Percentiles rank a stretch among this genome's conserved stretches.
Evolutionary conservation across 306 rosid genomes (phyloP).

Genomic region (Cicer judaicum): DNA sequence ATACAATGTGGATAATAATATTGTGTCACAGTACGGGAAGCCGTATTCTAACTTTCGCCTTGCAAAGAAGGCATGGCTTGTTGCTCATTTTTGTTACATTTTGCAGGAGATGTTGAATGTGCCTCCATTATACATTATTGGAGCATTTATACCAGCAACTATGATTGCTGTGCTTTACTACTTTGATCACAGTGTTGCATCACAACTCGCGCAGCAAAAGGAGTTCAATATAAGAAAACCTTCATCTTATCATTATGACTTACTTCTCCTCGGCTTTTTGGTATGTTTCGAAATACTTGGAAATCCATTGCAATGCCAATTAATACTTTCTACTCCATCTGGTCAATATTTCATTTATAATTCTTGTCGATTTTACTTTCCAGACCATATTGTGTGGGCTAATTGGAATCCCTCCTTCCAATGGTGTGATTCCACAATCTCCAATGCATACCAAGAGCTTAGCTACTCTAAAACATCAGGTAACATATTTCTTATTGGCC

Average conservation of each 20-base stretch:
- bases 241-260: slow-evolving; percentile 90
- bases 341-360: slow-evolving; percentile 31
- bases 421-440: slow-evolving; percentile 98
- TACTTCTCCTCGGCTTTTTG: slow-evolving; percentile 87
- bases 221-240: slow-evolving; percentile 97
- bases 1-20: slow-evolving; percentile 17
- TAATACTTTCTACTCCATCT: slow-evolving; percentile 29
- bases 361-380: slow-evolving; percentile 38
- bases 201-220: slow-evolving; percentile 93
- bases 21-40: not conserved
- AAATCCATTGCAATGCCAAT: slow-evolving; percentile 17
- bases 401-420: slow-evolving; percentile 92
- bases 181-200: slow-evolving; percentile 97
- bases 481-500: slow-evolving; percentile 40
- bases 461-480: slow-evolving; percentile 97
- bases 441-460: slow-evolving; percentile 98
- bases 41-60: slow-evolving; percentile 25
- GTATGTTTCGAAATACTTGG: slow-evolving; percentile 50
- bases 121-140: slow-evolving; percentile 78
- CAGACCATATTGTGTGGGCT: slow-evolving; percentile 92
- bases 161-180: slow-evolving; percentile 95
- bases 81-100: slow-evolving; percentile 47
- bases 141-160: slow-evolving; percentile 97
- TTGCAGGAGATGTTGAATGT: slow-evolving; percentile 92
- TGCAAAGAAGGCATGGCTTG: slow-evolving; percentile 17